Evolutionary conservation across 306 rosid genomes (phyloP).

Genomic region (Vigna mungo): DNA sequence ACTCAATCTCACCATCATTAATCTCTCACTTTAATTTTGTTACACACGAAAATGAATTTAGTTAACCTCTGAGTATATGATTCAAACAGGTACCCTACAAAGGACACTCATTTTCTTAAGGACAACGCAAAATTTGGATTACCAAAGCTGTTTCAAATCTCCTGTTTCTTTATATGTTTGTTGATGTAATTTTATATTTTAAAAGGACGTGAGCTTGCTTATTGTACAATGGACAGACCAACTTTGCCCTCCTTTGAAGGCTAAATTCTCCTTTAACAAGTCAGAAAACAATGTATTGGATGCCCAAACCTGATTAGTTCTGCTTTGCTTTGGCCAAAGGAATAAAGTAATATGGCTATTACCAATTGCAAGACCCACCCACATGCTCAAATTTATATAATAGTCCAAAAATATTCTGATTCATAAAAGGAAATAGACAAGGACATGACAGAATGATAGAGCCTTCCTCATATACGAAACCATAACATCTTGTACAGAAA

Average conservation of each 20-base stretch:
- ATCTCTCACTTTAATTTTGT: neutral
- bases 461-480: slow-evolving; percentile 25
- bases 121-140: slow-evolving; percentile 34
- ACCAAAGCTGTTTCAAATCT: neutral
- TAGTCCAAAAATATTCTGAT: slow-evolving; percentile 4
- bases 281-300: slow-evolving; percentile 30
- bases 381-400: slow-evolving; percentile 29
- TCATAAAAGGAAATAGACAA: slow-evolving; percentile 25
- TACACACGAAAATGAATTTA: neutral
- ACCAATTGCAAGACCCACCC: slow-evolving; percentile 45
- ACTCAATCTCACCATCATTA: neutral
- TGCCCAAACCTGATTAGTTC: slow-evolving; percentile 13
- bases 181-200: neutral
- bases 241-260: slow-evolving; percentile 46
- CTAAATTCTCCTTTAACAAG: slow-evolving; percentile 18
- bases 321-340: slow-evolving; percentile 36
- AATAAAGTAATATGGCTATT: slow-evolving; percentile 27
- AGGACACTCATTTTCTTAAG: slow-evolving; percentile 44
- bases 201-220: slow-evolving; percentile 29
- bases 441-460: slow-evolving; percentile 44
- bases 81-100: neutral
- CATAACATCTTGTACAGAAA: too few relatives aligned
- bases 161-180: too few relatives aligned
- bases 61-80: neutral
- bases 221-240: neutral